Percentiles rank a stretch among this genome's conserved stretches.
phyloP scores from a whole-genome alignment of 306 rosid species.

The Castanea mollissima region DNA sequence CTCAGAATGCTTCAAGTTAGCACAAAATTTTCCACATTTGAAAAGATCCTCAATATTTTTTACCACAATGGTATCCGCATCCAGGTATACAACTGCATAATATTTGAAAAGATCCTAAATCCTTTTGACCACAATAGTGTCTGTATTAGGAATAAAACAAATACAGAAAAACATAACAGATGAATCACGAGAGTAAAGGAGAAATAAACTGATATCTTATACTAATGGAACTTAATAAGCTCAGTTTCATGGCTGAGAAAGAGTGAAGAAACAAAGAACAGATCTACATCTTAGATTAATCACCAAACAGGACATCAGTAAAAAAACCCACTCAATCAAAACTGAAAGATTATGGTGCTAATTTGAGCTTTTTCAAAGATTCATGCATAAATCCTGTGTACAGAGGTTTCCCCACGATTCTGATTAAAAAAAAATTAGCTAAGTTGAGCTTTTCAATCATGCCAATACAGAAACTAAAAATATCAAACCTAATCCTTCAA shows the following conservation, averaged over 20 bases:
- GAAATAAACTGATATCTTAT: not conserved
- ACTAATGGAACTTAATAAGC: not conserved
- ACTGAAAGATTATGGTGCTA: not conserved
- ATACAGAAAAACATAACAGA: slow-evolving; percentile 7
- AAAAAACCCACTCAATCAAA: not conserved
- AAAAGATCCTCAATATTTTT: slow-evolving; percentile 88
- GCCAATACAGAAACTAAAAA: too few species aligned
- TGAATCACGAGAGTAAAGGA: not conserved
- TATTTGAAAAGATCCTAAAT: slow-evolving; percentile 65
- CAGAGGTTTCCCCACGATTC: too few species aligned
- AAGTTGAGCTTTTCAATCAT: not conserved
- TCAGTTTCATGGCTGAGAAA: not conserved
- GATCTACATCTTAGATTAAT: not conserved
- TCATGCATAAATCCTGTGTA: too few species aligned
- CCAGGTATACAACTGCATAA: slow-evolving; percentile 93
- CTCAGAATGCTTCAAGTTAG: slow-evolving; percentile 99
- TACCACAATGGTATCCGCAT: slow-evolving; percentile 93
- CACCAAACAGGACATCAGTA: not conserved
- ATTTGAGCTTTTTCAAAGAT: too few species aligned
- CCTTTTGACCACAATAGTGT: slow-evolving; percentile 80
- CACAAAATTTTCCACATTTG: slow-evolving; percentile 89
- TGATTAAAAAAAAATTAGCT: not conserved
- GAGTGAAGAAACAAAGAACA: not conserved
- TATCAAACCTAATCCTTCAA: too few species aligned
- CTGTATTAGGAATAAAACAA: slow-evolving; percentile 39